phyloP scores from a whole-genome alignment of 495 filamentous ascomycete genomes.

The Penicillium salamii region DNA sequence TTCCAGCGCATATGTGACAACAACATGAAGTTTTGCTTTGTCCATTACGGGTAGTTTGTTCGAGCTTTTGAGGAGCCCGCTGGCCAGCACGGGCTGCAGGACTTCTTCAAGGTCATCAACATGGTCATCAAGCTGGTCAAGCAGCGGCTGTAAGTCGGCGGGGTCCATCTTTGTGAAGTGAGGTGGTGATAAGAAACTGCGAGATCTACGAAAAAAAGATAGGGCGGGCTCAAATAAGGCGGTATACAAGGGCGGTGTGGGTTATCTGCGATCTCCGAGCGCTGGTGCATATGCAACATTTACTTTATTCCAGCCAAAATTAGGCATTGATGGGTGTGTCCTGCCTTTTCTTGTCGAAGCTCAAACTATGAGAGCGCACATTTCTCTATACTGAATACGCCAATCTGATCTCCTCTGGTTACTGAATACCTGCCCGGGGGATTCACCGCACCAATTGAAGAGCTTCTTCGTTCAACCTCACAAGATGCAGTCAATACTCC shows the following conservation, averaged over 20 bases:
- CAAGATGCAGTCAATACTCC: conserved; percentile 38
- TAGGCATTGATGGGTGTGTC: neutral
- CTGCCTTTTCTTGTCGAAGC: neutral
- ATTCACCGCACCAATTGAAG: conserved; percentile 1
- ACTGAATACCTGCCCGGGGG: neutral
- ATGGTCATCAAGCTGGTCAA: conserved; percentile 71
- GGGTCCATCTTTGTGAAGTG: conserved; percentile 38
- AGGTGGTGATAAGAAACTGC: conserved; percentile 6
- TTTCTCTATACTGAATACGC: neutral
- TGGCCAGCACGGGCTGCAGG: conserved; percentile 63
- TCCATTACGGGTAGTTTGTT: conserved; percentile 85
- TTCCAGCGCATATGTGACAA: conserved; percentile 82
- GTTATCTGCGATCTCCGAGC: conserved; percentile 4
- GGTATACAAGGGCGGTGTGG: conserved; percentile 22
- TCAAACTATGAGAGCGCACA: too few relatives aligned
- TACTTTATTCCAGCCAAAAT: neutral
- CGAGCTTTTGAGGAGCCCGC: conserved; percentile 61
- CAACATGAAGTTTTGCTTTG: conserved; percentile 86
- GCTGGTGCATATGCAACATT: neutral
- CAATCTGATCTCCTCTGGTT: neutral
- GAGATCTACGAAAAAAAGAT: conserved; percentile 19
- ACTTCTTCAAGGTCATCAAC: conserved; percentile 74
- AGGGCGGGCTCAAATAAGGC: conserved; percentile 18
- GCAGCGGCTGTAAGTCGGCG: conserved; percentile 43
- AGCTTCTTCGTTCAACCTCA: conserved; percentile 14